Conservation (phyloP, 495 filamentous ascomycete species). For the Umbilicaria muhlenbergii region DNA sequence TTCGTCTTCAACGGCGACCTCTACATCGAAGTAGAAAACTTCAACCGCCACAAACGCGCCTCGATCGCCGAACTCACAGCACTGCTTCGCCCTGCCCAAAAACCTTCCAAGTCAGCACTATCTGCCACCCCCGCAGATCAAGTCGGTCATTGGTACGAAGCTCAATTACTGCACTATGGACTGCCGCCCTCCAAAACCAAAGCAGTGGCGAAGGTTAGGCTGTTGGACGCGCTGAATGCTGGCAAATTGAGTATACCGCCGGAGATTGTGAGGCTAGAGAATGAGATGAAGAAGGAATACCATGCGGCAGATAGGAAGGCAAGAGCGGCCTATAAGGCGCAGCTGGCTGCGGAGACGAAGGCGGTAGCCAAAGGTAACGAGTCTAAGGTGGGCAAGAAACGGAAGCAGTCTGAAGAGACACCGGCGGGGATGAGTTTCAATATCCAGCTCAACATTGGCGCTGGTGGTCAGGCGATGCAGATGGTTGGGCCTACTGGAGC, state of each 20-base stretch:
- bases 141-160: conserved; percentile 39
- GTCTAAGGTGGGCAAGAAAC: conserved; percentile 3
- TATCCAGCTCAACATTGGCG: not conserved
- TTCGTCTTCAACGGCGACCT: conserved; percentile 26
- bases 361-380: not conserved
- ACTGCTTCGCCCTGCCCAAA: conserved; percentile 23
- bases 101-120: conserved; percentile 2
- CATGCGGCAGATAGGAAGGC: conserved; percentile 28
- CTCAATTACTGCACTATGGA: conserved; percentile 43
- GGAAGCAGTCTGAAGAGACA: conserved; percentile 4
- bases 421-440: conserved; percentile 1
- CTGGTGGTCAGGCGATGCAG: not conserved
- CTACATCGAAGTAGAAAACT: conserved; percentile 28
- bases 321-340: conserved; percentile 19
- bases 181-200: conserved; percentile 35
- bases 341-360: not conserved
- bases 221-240: conserved; percentile 33
- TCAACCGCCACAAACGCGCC: conserved; percentile 35
- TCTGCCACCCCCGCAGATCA: conserved; percentile 25
- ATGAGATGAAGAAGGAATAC: conserved; percentile 37
- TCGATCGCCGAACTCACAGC: conserved; percentile 28
- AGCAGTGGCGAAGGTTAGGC: conserved; percentile 36
- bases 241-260: conserved; percentile 28
- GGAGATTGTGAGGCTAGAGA: conserved; percentile 27
- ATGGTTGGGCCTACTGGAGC: not conserved